Percentiles rank a stretch among this genome's conserved stretches.
Conservation (phyloP, 1,284 basidiomycete species). For the Entoloma clypeatum region DNA sequence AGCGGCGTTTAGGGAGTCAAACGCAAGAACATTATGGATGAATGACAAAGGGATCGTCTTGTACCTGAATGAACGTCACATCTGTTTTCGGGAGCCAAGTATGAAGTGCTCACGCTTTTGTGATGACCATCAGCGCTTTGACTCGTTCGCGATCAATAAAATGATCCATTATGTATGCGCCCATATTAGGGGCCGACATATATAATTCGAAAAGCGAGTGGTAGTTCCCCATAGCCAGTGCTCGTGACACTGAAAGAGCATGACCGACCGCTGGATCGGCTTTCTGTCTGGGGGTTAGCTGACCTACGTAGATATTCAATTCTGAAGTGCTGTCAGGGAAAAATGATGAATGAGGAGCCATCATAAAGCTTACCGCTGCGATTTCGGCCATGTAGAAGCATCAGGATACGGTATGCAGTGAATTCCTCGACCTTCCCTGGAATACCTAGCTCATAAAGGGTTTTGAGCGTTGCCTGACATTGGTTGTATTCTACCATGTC, state of each 20-base stretch:
- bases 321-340: conserved; percentile 62
- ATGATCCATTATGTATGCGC: conserved; percentile 98
- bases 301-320: conserved; percentile 92
- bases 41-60: conserved; percentile 73
- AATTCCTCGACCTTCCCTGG: conserved; percentile 93
- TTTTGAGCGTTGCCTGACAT: conserved; percentile 89
- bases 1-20: conserved; percentile 65
- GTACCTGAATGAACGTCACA: conserved; percentile 53
- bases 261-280: conserved; percentile 77
- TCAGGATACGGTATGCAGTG: conserved; percentile 95
- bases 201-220: conserved; percentile 89
- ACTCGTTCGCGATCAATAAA: conserved; percentile 92
- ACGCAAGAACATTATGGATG: conserved; percentile 80
- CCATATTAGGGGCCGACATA: conserved; percentile 90
- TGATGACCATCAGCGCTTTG: conserved; percentile 84
- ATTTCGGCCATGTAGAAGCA: conserved; percentile 93
- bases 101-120: conserved; percentile 79
- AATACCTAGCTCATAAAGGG: conserved; percentile 90
- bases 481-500: conserved; percentile 99
- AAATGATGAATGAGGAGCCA: conserved; percentile 12
- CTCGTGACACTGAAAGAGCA: conserved; percentile 85
- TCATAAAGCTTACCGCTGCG: conserved; percentile 68
- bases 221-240: conserved; percentile 92
- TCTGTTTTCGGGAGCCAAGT: neutral
- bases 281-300: conserved; percentile 91